A percentile compares a stretch with the other conserved stretches of the same genome.
Evolutionary conservation across 2,329 filamentous ascomycete genomes (phyloP).

Genomic region (Curvularia sp.): DNA sequence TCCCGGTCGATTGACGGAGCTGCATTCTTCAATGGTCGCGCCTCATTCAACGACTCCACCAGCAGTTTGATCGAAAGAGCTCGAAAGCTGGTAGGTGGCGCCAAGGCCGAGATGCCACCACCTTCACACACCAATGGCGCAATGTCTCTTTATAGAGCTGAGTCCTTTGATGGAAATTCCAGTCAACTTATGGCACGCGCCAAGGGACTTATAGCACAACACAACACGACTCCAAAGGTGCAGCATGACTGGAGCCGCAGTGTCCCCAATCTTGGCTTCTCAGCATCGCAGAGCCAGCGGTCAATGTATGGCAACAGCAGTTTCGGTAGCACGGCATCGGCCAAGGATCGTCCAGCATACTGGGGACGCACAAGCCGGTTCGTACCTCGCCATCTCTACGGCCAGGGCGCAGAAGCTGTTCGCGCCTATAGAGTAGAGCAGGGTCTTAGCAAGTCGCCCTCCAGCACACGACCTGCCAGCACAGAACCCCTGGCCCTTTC

Average conservation of each 20-base stretch:
- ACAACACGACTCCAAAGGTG: slow-evolving; percentile 15
- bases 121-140: slow-evolving; percentile 6
- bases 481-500: slow-evolving; percentile 33
- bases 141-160: slow-evolving; percentile 18
- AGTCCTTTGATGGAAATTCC: slow-evolving; percentile 11
- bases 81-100: slow-evolving; percentile 14
- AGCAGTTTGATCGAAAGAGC: slow-evolving; percentile 26
- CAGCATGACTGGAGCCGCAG: slow-evolving; percentile 39
- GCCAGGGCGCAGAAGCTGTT: slow-evolving; percentile 44
- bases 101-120: slow-evolving; percentile 10
- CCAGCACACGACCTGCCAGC: slow-evolving; percentile 23
- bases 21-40: slow-evolving; percentile 17
- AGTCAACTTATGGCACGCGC: slow-evolving; percentile 32
- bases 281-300: slow-evolving; percentile 20
- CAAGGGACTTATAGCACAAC: slow-evolving; percentile 19
- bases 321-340: slow-evolving; percentile 16
- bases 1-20: slow-evolving; percentile 17
- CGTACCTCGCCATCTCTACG: slow-evolving; percentile 47
- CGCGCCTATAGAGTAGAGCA: slow-evolving; percentile 35
- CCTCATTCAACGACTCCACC: slow-evolving; percentile 15
- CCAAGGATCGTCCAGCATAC: slow-evolving; percentile 38
- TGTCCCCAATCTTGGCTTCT: slow-evolving; percentile 32
- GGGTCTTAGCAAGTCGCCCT: slow-evolving; percentile 25
- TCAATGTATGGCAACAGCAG: slow-evolving; percentile 29
- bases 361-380: slow-evolving; percentile 45